These are phyloP conservation scores for Eimeria necatrix DNA, from an alignment of 169 alveolate species.

Conservation along the genomic window DNA sequence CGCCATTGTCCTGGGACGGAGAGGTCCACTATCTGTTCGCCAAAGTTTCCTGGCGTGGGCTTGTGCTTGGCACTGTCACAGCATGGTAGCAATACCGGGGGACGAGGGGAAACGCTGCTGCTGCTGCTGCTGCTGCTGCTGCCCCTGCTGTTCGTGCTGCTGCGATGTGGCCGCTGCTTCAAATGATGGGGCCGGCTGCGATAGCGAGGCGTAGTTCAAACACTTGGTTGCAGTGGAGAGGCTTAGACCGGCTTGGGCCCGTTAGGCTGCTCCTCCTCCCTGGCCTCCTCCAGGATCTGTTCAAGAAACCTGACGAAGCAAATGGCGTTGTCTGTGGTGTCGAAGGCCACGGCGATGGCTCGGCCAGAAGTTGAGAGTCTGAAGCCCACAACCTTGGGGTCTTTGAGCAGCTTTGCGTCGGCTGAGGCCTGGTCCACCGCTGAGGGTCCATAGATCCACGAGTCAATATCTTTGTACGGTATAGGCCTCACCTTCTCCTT, in stretches of 20 bases:
- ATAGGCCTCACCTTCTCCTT: slow-evolving; percentile 67
- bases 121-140: slow-evolving; percentile 12
- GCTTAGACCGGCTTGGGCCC: neutral
- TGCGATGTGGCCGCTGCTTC: neutral
- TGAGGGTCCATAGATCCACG: slow-evolving; percentile 57
- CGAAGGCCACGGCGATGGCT: slow-evolving; percentile 67
- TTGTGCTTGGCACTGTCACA: too few relatives aligned
- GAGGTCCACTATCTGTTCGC: too few relatives aligned
- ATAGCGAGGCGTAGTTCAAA: neutral
- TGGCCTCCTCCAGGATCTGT: neutral
- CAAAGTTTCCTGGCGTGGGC: too few relatives aligned
- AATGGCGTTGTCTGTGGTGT: slow-evolving; percentile 21
- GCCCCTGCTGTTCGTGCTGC: neutral
- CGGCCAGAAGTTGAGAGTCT: slow-evolving; percentile 69
- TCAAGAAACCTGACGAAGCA: slow-evolving; percentile 66
- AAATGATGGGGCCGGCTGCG: too few relatives aligned
- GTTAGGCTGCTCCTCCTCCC: neutral
- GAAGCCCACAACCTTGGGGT: slow-evolving; percentile 75
- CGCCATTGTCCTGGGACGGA: too few relatives aligned
- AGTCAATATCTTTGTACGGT: slow-evolving; percentile 42
- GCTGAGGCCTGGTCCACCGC: slow-evolving; percentile 1
- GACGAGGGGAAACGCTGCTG: neutral
- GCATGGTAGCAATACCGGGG: too few relatives aligned
- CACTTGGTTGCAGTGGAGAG: neutral
- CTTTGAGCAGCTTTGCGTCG: slow-evolving; percentile 55